Evolutionary conservation across 2,329 filamentous ascomycete species (phyloP), one percentile per base, ranked within the genome.

Genomic region (Arthrobotrys pseudoclavata): DNA sequence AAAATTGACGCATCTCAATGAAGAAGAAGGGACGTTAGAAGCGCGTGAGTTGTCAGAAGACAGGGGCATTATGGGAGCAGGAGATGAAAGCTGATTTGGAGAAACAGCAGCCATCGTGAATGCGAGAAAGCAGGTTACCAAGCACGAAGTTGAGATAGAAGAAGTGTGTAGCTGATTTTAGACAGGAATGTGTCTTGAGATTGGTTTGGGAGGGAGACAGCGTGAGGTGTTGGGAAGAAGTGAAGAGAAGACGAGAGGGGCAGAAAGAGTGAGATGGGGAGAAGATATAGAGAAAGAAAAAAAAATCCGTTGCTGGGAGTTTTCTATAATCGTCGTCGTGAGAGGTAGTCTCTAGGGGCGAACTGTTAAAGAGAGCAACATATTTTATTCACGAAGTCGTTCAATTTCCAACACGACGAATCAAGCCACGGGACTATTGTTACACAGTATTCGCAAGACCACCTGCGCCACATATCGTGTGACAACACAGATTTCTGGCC

Each of bases 1-100:
- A 29, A 48, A 34, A 13, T n/a, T 15, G 9, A 42, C 13, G 1
- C 57, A 24, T 29, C 37, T 45, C 26, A 45, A 26, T 18, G 71
- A 45, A 24, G 64, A 57, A 15, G 48, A 47, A 37, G 47, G 64
- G 34, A 40, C 34, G 40, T 64, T 20, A 40, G 37, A 40, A 40
- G 2, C 2, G 12, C 4, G 37, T 3, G 5, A 13, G 37, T 3
- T 40, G 13, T 15, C 37, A 40, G 12, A 3, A 40, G 37, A 40
- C 37, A 34, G 1, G 12, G 37, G 12, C 15, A 15, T 40, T 9
- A 1, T 10, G 7, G 31, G 12, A 34, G 7, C 7, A 34, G 31
- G 4, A 9, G 1, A 4, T 1, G 1, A 9, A 40, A 3, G 10
- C 37, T 40, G 12, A 12, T 15, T 13, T 40, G 7, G 1, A 15